Conservation (phyloP, 2,329 filamentous ascomycete species). For the Aquanectria penicillioides region DNA sequence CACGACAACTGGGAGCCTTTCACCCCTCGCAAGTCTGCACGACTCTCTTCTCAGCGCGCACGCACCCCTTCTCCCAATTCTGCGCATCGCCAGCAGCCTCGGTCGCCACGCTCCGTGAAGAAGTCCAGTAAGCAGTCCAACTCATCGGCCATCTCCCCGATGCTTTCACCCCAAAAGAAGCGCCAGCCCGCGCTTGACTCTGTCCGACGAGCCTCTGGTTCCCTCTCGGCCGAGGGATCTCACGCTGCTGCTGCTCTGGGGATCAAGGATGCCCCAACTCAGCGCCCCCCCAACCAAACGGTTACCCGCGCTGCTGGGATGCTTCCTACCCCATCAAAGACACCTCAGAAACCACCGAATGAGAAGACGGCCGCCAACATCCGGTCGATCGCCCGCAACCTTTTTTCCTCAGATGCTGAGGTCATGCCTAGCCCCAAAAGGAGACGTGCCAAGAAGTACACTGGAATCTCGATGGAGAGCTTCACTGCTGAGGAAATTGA, state of each 20-base stretch:
- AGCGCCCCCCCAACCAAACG: constrained; percentile 40
- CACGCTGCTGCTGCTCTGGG: constrained; percentile 56
- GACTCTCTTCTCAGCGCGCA: constrained; percentile 67
- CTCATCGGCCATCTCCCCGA: constrained; percentile 56
- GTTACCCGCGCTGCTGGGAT: constrained; percentile 58
- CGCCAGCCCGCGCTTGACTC: constrained; percentile 57
- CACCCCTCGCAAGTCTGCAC: constrained; percentile 74
- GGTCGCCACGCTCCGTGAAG: constrained; percentile 48
- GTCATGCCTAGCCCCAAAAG: constrained; percentile 69
- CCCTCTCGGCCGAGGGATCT: constrained; percentile 55
- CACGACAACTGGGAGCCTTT: constrained; percentile 78
- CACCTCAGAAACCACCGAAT: constrained; percentile 71
- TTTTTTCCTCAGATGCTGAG: constrained; percentile 70
- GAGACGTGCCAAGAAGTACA: constrained; percentile 66
- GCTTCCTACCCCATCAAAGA: constrained; percentile 83
- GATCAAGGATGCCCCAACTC: constrained; percentile 41
- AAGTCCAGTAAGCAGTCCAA: constrained; percentile 44
- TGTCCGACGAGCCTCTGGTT: constrained; percentile 58
- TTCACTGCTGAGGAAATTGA: constrained; percentile 67
- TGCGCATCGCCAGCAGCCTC: constrained; percentile 44
- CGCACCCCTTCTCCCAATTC: constrained; percentile 66
- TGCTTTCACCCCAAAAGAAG: constrained; percentile 62
- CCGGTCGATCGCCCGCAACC: constrained; percentile 65
- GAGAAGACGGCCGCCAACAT: constrained; percentile 62
- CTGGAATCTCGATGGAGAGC: constrained; percentile 64